Evolutionary conservation across 2,329 filamentous ascomycete species (phyloP).

Genomic region (Cordyceps farinosa): DNA sequence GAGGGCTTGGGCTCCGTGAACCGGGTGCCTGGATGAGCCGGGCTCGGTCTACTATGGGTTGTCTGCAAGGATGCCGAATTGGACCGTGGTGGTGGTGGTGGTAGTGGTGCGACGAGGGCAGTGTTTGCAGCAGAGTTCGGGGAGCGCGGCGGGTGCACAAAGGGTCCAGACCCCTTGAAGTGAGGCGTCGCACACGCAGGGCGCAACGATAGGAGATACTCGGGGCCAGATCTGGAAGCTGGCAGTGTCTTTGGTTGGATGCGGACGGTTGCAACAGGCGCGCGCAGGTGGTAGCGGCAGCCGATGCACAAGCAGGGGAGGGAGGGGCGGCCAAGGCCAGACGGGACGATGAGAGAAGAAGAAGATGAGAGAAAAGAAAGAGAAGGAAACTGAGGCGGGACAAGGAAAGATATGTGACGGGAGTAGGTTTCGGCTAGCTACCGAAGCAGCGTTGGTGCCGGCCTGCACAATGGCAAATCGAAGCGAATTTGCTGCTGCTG

Average conservation of each 20-base stretch:
- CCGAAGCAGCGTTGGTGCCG: not conserved
- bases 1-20: not conserved
- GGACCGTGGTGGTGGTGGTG: not conserved
- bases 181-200: not conserved
- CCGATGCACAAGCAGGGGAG: not conserved
- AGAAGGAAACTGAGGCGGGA: too few species aligned
- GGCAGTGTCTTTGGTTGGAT: not conserved
- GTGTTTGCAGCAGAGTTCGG: not conserved
- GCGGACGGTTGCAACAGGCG: not conserved
- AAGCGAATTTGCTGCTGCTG: not conserved
- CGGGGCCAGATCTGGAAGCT: not conserved
- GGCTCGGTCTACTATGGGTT: not conserved
- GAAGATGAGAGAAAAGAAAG: not conserved
- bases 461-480: not conserved
- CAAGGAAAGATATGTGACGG: not conserved
- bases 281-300: not conserved
- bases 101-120: not conserved
- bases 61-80: constrained; percentile 6
- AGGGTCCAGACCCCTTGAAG: not conserved
- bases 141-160: not conserved
- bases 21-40: not conserved
- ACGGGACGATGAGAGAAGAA: not conserved
- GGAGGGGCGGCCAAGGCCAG: not conserved
- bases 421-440: not conserved
- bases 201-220: not conserved